Evolutionary conservation across 495 filamentous ascomycete genomes (phyloP), one percentile per base, ranked within the genome.

Genomic region (Neurospora discreta): DNA sequence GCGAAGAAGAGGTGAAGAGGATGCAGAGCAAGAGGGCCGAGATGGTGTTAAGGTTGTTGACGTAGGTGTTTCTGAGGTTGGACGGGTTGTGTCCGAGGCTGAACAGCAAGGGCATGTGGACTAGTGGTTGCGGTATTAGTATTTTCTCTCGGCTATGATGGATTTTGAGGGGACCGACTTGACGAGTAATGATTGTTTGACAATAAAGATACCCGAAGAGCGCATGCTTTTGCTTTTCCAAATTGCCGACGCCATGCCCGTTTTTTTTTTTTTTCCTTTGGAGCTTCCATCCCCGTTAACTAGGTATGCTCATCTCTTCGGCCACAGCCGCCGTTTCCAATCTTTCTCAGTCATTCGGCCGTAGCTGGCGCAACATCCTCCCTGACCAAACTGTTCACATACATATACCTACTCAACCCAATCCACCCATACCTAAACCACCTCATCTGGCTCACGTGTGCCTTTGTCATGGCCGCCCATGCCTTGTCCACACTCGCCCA

Each of bases 351-450:
- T n/a, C n/a, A n/a, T n/a, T 44, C 10, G 18, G 42, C 8, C n/a
- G 46, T 26, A 58, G 23, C 46, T 5, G 44, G 44, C 26, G 13
- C 13, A 18, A 26, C 52, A 33, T 15, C 69, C 73, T 75, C 74
- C 68, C 71, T 79, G 78, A 85, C 87, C 80, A 98, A 77, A 81
- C 98, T 94, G 83, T 99, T 99, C 3, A 99, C 87, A 73, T 92
- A 87, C 95, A 99, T 98, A 82, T 98, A 99, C 72, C 95, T 84
- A 72, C 93, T 93, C 71, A 97, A 75, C 6, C 86, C 85, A 76
- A 99, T 96, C 95, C 95, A 99, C 0, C 93, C 94, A 89, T 93
- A 98, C 11, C 95, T 87, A 78, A 98, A 99, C 95, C 95, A 99
- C 43, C 91, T 86, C 95, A 99, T 99, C 86, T 99, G 95, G 81